Evolutionary conservation across 2,329 filamentous ascomycete genomes (phyloP).

Genomic region (Xylaria hypoxylon): DNA sequence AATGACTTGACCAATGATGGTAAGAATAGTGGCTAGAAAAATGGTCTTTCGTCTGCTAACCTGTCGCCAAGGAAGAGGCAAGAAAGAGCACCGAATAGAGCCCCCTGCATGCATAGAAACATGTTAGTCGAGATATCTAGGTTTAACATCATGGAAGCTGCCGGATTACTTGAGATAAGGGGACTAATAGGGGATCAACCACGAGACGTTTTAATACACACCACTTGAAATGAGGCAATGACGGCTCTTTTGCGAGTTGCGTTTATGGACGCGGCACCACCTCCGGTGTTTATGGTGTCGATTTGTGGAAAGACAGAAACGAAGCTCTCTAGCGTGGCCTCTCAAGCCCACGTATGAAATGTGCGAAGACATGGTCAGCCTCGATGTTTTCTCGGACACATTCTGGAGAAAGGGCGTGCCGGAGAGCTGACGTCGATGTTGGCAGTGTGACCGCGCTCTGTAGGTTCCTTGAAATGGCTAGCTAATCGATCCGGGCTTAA

Average conservation of each 20-base stretch:
- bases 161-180: too few relatives aligned
- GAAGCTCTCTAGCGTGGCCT: conserved; percentile 46
- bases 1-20: conserved; percentile 58
- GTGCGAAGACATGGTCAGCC: conserved; percentile 11
- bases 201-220: too few relatives aligned
- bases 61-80: conserved; percentile 54
- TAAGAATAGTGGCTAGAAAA: conserved; percentile 54
- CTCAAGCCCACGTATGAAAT: conserved; percentile 13
- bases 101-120: too few relatives aligned
- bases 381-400: background rate
- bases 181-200: too few relatives aligned
- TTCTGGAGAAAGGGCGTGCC: background rate
- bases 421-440: background rate
- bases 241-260: conserved; percentile 55
- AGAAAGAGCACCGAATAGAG: conserved; percentile 52
- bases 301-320: conserved; percentile 55
- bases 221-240: conserved; percentile 53
- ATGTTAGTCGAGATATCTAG: too few relatives aligned
- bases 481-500: background rate
- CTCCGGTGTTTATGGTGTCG: conserved; percentile 53
- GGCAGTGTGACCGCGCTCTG: conserved; percentile 9
- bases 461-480: background rate
- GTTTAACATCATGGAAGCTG: too few relatives aligned
- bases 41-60: conserved; percentile 56
- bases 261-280: conserved; percentile 48